Evolutionary conservation across 345 rosid genomes (phyloP).

Genomic region (Firmiana major): DNA sequence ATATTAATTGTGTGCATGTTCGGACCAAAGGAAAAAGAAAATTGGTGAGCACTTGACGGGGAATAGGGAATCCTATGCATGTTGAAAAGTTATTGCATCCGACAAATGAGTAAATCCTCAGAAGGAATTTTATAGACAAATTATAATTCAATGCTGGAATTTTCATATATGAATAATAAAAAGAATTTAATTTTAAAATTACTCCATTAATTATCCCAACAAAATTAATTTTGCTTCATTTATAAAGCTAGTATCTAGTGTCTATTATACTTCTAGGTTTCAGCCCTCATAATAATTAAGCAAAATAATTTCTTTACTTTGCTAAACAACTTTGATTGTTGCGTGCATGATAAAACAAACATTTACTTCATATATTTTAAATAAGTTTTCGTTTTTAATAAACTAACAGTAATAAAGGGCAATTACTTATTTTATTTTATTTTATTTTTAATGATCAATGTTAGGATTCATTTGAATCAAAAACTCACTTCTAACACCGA

Average conservation of each 20-base stretch:
- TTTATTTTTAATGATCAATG: no score
- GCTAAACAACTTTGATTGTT: no score
- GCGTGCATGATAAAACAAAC: no score
- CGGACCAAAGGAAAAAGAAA: not conserved
- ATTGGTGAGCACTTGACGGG: not conserved
- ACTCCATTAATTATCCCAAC: not conserved
- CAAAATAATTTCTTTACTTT: no score
- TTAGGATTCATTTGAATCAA: no score
- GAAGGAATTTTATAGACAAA: not conserved
- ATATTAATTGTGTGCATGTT: not conserved
- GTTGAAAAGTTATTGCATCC: not conserved
- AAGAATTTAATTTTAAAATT: not conserved
- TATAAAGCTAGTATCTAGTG: not conserved
- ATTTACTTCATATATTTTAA: no score
- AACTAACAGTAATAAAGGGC: no score
- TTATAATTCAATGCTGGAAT: not conserved
- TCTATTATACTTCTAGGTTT: not conserved
- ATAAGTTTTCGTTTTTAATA: no score
- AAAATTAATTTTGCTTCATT: not conserved
- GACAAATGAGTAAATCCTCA: not conserved
- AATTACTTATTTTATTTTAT: no score
- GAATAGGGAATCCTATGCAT: not conserved
- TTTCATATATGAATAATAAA: not conserved
- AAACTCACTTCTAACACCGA: no score
- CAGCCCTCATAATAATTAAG: not conserved